Percentiles rank a stretch among this genome's conserved stretches.
These are phyloP conservation scores for Telfairia occidentalis DNA, from an alignment of 331 rosid species.

Conservation along the genomic window DNA sequence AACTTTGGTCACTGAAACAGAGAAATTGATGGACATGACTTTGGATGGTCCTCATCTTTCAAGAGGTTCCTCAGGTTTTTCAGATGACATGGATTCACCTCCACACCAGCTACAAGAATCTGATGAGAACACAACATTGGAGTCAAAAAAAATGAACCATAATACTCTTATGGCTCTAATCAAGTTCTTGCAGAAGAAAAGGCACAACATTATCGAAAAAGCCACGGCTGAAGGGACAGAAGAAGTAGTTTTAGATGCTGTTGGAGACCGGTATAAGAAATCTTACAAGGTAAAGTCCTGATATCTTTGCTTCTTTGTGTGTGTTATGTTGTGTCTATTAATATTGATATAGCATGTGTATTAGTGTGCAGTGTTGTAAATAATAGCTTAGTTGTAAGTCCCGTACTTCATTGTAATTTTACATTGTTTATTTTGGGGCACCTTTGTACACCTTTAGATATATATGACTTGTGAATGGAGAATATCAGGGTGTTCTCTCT, in stretches of 20 bases:
- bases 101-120: constrained; percentile 37
- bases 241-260: constrained; percentile 88
- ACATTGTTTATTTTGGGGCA: not conserved
- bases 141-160: constrained; percentile 81
- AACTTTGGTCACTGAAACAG: constrained; percentile 49
- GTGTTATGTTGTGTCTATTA: not conserved
- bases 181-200: constrained; percentile 82
- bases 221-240: constrained; percentile 98
- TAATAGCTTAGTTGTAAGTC: not conserved
- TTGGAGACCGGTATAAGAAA: constrained; percentile 77
- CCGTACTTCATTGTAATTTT: not conserved
- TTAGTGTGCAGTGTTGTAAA: not conserved
- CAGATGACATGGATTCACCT: constrained; percentile 74
- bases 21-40: constrained; percentile 52
- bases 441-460: not conserved
- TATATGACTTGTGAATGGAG: not conserved
- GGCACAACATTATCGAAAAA: constrained; percentile 64
- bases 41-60: constrained; percentile 57
- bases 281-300: constrained; percentile 54
- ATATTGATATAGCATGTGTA: not conserved
- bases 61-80: constrained; percentile 66
- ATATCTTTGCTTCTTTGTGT: not conserved
- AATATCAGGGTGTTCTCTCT: not conserved
- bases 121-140: constrained; percentile 57
- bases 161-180: constrained; percentile 95